Conservation (phyloP, 805 yeast genomes). For the Priceomyces haplophilus region DNA sequence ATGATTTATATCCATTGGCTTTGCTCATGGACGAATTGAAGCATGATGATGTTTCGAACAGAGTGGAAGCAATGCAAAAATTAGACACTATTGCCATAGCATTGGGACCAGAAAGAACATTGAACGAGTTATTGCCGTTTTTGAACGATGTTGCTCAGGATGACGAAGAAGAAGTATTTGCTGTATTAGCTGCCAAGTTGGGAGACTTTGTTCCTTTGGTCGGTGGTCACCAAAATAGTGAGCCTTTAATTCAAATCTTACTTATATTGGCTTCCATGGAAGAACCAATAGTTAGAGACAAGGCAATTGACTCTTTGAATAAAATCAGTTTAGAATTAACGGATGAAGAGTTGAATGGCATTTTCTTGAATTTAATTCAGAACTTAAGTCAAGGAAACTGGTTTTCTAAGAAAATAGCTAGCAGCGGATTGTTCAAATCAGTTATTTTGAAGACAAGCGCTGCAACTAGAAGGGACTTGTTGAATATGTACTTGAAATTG, state of each 20-base stretch:
- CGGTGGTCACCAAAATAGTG: slow-evolving; percentile 71
- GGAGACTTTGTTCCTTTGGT: slow-evolving; percentile 84
- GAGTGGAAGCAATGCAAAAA: slow-evolving; percentile 93
- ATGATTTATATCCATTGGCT: slow-evolving; percentile 89
- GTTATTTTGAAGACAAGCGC: slow-evolving; percentile 60
- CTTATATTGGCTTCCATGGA: slow-evolving; percentile 87
- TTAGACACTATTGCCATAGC: slow-evolving; percentile 94
- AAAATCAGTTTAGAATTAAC: slow-evolving; percentile 62
- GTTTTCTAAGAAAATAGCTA: slow-evolving; percentile 90
- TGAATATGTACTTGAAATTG: slow-evolving; percentile 65
- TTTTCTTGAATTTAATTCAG: slow-evolving; percentile 73
- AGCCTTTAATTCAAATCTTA: slow-evolving; percentile 54
- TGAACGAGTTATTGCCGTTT: slow-evolving; percentile 86
- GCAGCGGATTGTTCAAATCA: slow-evolving; percentile 81
- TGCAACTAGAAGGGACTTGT: slow-evolving; percentile 54
- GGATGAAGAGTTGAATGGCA: slow-evolving; percentile 58
- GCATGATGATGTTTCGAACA: slow-evolving; percentile 91
- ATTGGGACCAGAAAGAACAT: slow-evolving; percentile 88
- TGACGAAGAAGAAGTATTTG: slow-evolving; percentile 97
- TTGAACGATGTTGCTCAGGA: slow-evolving; percentile 87
- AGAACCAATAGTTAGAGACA: slow-evolving; percentile 94
- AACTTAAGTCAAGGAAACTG: slow-evolving; percentile 84
- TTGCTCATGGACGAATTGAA: slow-evolving; percentile 93
- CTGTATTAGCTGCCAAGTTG: slow-evolving; percentile 86
- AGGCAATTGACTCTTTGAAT: slow-evolving; percentile 84